Percentiles rank a stretch among this genome's conserved stretches.
These are phyloP conservation scores for Aspergillus brunneoviolaceus DNA, from an alignment of 2,329 filamentous ascomycete genomes.

Conservation along the genomic window DNA sequence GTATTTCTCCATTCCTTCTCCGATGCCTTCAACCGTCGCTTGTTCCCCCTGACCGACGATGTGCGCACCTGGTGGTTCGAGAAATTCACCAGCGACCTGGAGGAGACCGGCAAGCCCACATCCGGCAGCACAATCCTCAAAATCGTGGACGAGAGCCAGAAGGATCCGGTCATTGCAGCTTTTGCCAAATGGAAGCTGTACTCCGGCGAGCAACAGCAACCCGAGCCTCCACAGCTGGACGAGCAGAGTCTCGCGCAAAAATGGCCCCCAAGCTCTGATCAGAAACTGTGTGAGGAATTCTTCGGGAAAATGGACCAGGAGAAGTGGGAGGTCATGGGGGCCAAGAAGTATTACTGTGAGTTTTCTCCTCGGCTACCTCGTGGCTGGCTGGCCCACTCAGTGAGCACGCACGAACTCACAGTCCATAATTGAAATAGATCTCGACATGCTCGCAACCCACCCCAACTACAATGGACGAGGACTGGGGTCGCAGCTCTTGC, in stretches of 20 bases:
- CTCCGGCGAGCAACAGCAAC: background rate
- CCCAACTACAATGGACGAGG: constrained; percentile 12
- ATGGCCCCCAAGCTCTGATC: constrained; percentile 12
- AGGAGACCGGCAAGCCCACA: background rate
- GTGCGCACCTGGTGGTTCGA: constrained; percentile 4
- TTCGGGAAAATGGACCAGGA: constrained; percentile 1
- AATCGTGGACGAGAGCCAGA: background rate
- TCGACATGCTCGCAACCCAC: constrained; percentile 11
- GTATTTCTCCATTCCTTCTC: constrained; percentile 9
- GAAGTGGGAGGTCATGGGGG: constrained; percentile 1
- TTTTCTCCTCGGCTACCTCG: background rate
- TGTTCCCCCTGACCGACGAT: constrained; percentile 10
- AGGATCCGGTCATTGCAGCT: background rate
- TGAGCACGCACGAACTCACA: background rate
- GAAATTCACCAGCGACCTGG: background rate
- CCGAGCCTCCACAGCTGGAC: background rate
- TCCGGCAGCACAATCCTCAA: constrained; percentile 2
- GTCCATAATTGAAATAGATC: background rate
- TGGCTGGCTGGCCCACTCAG: background rate
- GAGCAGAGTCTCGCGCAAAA: background rate
- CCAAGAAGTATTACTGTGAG: constrained; percentile 12
- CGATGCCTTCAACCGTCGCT: constrained; percentile 9
- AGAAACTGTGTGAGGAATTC: constrained; percentile 10
- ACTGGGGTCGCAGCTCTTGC: constrained; percentile 5
- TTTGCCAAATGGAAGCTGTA: constrained; percentile 10